These are phyloP conservation scores for Arabis alpina DNA, from an alignment of 345 rosid genomes.

Conservation along the genomic window DNA sequence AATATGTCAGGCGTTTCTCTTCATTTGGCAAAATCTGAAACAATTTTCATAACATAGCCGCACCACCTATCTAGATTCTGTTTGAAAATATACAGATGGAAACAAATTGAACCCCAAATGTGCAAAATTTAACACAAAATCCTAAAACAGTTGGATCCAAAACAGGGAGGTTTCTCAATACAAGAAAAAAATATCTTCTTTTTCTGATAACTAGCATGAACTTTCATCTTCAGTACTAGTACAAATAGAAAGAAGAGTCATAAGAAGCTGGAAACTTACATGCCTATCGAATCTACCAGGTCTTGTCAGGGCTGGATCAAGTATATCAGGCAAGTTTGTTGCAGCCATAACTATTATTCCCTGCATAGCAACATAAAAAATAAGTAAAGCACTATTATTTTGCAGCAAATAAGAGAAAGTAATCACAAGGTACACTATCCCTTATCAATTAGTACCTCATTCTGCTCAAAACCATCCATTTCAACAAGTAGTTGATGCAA, in stretches of 20 bases:
- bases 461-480: conserved; percentile 99
- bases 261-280: conserved; percentile 66
- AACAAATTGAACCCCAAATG: background rate
- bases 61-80: conserved; percentile 12
- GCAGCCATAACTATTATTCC: conserved; percentile 99
- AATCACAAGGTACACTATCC: conserved; percentile 12
- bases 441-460: conserved; percentile 63
- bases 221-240: background rate
- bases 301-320: conserved; percentile 99
- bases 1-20: conserved; percentile 41
- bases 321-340: conserved; percentile 97
- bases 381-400: conserved; percentile 24
- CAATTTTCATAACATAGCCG: background rate
- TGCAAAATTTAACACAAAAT: background rate
- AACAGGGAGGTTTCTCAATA: conserved; percentile 8
- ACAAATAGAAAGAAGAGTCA: background rate
- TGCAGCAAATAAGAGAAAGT: background rate
- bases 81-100: background rate
- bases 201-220: background rate
- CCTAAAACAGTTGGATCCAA: conserved; percentile 6
- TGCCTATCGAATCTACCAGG: conserved; percentile 99
- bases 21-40: background rate
- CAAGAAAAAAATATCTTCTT: background rate
- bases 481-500: conserved; percentile 96
- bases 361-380: conserved; percentile 45